These are phyloP conservation scores for Hibiscus mutabilis DNA, from an alignment of 345 rosid genomes.

Conservation along the genomic window DNA sequence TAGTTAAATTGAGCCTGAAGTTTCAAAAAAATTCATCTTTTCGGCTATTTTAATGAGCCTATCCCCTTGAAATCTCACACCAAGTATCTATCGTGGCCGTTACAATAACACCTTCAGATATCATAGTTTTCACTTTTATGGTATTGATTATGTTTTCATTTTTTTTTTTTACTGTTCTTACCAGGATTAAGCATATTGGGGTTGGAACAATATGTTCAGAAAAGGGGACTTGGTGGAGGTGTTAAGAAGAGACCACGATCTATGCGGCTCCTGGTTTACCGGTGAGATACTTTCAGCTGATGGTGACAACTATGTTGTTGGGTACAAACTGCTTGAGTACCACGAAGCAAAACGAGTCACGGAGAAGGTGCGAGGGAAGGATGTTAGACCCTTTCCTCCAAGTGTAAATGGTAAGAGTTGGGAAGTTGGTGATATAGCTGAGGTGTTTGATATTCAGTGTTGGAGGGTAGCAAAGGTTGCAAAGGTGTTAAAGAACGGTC, in stretches of 20 bases:
- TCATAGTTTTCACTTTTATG: not conserved
- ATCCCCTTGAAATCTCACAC: not conserved
- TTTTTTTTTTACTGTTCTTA: not conserved
- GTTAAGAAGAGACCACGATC: slow-evolving; percentile 26
- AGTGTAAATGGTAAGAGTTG: slow-evolving; percentile 19
- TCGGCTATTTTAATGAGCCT: not conserved
- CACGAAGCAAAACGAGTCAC: slow-evolving; percentile 10
- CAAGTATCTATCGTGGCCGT: not conserved
- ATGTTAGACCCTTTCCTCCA: slow-evolving; percentile 32
- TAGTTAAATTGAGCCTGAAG: not conserved
- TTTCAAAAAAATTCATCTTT: slow-evolving; percentile 1
- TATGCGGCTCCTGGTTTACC: slow-evolving; percentile 34
- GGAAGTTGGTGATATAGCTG: slow-evolving; percentile 32
- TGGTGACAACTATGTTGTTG: slow-evolving; percentile 22
- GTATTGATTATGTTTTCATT: not conserved
- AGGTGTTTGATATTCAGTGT: slow-evolving; percentile 31
- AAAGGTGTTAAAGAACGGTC: slow-evolving; percentile 18
- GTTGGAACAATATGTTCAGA: slow-evolving; percentile 18
- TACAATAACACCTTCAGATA: not conserved
- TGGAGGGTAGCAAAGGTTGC: slow-evolving; percentile 36
- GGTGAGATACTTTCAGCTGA: slow-evolving; percentile 22
- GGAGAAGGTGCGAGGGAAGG: slow-evolving; percentile 23
- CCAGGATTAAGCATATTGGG: slow-evolving; percentile 13
- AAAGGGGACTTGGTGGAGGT: slow-evolving; percentile 30
- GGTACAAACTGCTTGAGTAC: slow-evolving; percentile 18